phyloP scores from a whole-genome alignment of 106 monocot genomes.

The Ottelia alismoides region DNA sequence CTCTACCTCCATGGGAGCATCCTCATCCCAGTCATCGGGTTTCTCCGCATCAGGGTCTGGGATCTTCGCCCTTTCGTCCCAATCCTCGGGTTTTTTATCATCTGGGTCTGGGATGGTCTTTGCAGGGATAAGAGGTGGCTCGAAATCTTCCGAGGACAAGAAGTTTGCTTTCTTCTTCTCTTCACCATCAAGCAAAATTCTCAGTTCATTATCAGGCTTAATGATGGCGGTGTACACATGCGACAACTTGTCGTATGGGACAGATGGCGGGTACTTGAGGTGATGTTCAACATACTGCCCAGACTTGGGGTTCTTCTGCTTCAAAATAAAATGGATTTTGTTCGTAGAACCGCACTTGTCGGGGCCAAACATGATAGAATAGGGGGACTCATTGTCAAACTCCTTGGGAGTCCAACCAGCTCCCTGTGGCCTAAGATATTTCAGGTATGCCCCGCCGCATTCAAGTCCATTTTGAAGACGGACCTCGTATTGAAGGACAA shows the following conservation, averaged over 20 bases:
- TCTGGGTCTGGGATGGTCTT: slow-evolving; percentile 77
- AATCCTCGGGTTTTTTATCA: slow-evolving; percentile 86
- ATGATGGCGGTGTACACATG: slow-evolving; percentile 80
- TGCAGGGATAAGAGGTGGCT: slow-evolving; percentile 59
- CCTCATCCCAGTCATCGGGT: slow-evolving; percentile 91
- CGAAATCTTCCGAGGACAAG: slow-evolving; percentile 58
- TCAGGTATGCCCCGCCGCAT: slow-evolving; percentile 79
- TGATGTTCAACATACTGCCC: slow-evolving; percentile 63
- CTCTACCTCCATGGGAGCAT: slow-evolving; percentile 78
- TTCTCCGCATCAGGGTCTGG: slow-evolving; percentile 68
- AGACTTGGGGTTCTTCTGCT: slow-evolving; percentile 64
- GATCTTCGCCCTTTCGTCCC: slow-evolving; percentile 83
- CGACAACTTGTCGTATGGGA: slow-evolving; percentile 58
- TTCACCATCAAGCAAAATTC: slow-evolving; percentile 70
- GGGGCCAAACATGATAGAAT: slow-evolving; percentile 85
- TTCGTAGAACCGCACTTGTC: slow-evolving; percentile 70
- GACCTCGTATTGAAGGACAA: slow-evolving; percentile 60
- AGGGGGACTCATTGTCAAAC: slow-evolving; percentile 74
- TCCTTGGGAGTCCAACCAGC: slow-evolving; percentile 60
- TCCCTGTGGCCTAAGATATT: slow-evolving; percentile 65
- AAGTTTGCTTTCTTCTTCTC: slow-evolving; percentile 71
- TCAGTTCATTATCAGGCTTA: slow-evolving; percentile 50
- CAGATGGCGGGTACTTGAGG: slow-evolving; percentile 62
- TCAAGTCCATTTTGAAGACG: slow-evolving; percentile 80
- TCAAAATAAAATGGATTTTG: slow-evolving; percentile 71